These are phyloP conservation scores for Brasenia schreberi DNA, from an alignment of 164 flowering plant genomes.

Conservation along the genomic window DNA sequence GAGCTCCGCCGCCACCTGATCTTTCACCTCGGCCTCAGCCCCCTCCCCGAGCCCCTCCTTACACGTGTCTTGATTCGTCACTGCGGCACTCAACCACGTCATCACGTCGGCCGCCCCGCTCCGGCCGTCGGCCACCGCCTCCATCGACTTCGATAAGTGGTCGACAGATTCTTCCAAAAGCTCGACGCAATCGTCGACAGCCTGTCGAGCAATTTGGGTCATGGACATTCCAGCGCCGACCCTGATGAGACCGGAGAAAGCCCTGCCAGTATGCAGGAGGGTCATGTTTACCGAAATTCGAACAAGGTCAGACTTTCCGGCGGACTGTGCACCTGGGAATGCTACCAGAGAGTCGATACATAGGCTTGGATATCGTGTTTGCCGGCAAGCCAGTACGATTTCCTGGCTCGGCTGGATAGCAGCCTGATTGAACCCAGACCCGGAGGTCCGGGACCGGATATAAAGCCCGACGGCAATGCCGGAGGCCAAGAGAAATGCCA, in stretches of 20 bases:
- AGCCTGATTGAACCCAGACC: slow-evolving; percentile 4
- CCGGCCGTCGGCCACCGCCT: slow-evolving; percentile 14
- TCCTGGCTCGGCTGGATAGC: slow-evolving; percentile 40
- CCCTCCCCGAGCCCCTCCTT: slow-evolving; percentile 44
- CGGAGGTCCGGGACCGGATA: slow-evolving; percentile 16
- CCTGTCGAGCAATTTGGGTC: slow-evolving; percentile 48
- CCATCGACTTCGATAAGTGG: slow-evolving; percentile 44
- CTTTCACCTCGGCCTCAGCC: slow-evolving; percentile 38
- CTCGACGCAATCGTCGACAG: slow-evolving; percentile 74
- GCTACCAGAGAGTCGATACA: slow-evolving; percentile 63
- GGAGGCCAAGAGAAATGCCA: slow-evolving; percentile 33
- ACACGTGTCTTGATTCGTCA: slow-evolving; percentile 95
- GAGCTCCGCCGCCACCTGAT: slow-evolving; percentile 25
- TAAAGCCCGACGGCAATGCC: slow-evolving; percentile 37
- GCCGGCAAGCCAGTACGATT: slow-evolving; percentile 49
- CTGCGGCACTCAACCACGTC: slow-evolving; percentile 91
- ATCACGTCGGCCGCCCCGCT: slow-evolving; percentile 33
- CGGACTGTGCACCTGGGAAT: slow-evolving; percentile 62
- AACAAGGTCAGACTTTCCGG: slow-evolving; percentile 55
- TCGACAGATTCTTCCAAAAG: slow-evolving; percentile 65
- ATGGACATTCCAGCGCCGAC: slow-evolving; percentile 25
- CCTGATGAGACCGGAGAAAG: slow-evolving; percentile 38
- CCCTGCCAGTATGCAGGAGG: slow-evolving; percentile 39
- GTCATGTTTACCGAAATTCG: slow-evolving; percentile 81
- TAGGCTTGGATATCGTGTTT: slow-evolving; percentile 52